A percentile compares a stretch with the other conserved stretches of the same genome.
These are phyloP conservation scores for Phytophthora pini DNA, from an alignment of 352 stramenopile genomes.

Conservation along the genomic window DNA sequence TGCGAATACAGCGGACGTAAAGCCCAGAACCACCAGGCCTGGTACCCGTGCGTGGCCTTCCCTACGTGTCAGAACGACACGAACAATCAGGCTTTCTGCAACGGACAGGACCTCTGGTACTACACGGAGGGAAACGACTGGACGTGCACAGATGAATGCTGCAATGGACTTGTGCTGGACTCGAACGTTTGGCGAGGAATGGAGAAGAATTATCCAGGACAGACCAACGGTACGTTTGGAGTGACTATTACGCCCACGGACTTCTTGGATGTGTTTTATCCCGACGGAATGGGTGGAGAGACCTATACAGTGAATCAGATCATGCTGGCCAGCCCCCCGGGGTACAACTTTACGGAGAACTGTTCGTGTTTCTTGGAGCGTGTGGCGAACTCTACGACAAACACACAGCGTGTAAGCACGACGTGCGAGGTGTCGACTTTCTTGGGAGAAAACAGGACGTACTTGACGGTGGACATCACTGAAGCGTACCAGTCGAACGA, in stretches of 20 bases:
- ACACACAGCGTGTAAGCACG: conserved; percentile 29
- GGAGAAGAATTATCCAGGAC: conserved; percentile 62
- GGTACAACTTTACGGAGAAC: conserved; percentile 66
- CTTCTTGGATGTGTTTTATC: conserved; percentile 70
- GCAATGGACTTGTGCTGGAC: conserved; percentile 65
- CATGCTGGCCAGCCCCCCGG: conserved; percentile 69
- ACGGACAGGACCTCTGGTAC: conserved; percentile 53
- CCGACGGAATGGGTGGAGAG: conserved; percentile 41
- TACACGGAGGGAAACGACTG: conserved; percentile 66
- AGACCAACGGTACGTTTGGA: conserved; percentile 80
- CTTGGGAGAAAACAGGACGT: conserved; percentile 50
- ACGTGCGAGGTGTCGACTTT: conserved; percentile 59
- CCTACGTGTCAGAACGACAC: conserved; percentile 74
- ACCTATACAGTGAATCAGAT: conserved; percentile 79
- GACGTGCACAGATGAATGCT: conserved; percentile 77
- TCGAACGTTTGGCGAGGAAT: conserved; percentile 77
- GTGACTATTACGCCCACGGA: conserved; percentile 76
- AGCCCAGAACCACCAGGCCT: conserved; percentile 74
- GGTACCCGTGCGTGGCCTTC: conserved; percentile 86
- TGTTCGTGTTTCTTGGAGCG: conserved; percentile 53
- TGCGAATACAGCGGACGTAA: conserved; percentile 73
- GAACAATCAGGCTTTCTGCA: conserved; percentile 72
- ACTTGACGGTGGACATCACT: conserved; percentile 74
- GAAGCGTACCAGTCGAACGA: conserved; percentile 57
- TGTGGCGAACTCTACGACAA: conserved; percentile 22